Percentiles rank a stretch among this genome's conserved stretches.
phyloP scores from a whole-genome alignment of 306 rosid genomes.

The Hippophae rhamnoides region DNA sequence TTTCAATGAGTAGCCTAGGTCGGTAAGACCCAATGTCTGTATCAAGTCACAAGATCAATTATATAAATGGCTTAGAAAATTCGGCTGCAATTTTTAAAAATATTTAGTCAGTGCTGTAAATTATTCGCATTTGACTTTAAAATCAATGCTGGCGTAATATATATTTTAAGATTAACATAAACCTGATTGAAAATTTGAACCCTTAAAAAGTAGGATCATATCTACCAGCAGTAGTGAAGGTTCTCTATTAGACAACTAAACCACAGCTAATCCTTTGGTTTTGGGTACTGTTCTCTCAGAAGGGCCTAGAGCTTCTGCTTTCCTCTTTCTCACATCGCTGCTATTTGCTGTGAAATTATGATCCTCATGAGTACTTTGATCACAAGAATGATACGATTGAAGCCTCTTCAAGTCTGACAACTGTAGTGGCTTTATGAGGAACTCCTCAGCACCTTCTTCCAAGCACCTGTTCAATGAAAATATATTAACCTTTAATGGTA shows the following conservation, averaged over 20 bases:
- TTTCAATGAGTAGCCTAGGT: not conserved
- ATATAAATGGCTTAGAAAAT: no score
- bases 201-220: not conserved
- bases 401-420: conserved; percentile 75
- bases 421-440: conserved; percentile 82
- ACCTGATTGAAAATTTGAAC: not conserved
- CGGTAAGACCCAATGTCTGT: no score
- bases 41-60: no score
- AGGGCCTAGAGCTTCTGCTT: conserved; percentile 45
- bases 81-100: no score
- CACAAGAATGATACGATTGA: conserved; percentile 31
- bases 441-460: conserved; percentile 90
- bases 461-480: conserved; percentile 47
- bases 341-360: conserved; percentile 13
- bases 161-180: not conserved
- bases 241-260: not conserved
- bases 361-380: conserved; percentile 15
- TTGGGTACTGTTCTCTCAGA: conserved; percentile 52
- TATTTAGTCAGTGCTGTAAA: not conserved
- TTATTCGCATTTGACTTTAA: not conserved
- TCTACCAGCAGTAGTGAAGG: not conserved
- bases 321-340: conserved; percentile 39
- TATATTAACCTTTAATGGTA: no score
- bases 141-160: no score
- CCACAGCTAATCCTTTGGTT: conserved; percentile 29